A percentile compares a stretch with the other conserved stretches of the same genome.
Conservation (phyloP, 176 grass and related monocot genomes). For the Oryza nivara region DNA sequence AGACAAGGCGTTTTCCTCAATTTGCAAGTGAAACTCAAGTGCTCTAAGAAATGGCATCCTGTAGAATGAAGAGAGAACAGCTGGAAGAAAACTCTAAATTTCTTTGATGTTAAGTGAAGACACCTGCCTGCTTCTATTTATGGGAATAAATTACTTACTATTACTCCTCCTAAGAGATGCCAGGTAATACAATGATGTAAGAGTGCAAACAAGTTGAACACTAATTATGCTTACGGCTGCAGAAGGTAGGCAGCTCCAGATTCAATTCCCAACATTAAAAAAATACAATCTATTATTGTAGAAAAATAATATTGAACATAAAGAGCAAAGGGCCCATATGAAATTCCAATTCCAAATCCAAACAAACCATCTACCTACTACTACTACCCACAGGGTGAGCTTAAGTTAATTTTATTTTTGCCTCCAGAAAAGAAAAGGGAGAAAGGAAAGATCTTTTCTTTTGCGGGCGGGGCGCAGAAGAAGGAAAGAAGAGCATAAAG, state of each 20-base stretch:
- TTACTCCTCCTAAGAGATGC: neutral
- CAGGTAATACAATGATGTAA: neutral
- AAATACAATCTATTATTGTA: neutral
- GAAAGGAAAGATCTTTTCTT: neutral
- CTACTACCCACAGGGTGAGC: neutral
- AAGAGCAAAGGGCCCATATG: neutral
- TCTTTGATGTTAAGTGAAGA: neutral
- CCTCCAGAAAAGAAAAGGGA: neutral
- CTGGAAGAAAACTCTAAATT: neutral
- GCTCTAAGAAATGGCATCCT: neutral
- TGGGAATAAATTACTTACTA: neutral
- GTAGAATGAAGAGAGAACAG: constrained; percentile 1
- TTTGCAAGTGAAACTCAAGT: neutral
- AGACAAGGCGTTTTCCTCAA: neutral
- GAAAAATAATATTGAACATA: neutral
- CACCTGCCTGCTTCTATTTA: neutral
- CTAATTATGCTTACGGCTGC: neutral
- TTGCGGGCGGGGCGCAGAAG: neutral
- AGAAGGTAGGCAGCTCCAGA: constrained; percentile 21
- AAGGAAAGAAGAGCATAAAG: too few relatives aligned
- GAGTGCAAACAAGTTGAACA: neutral
- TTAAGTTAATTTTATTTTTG: too few relatives aligned
- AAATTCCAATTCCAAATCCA: constrained; percentile 6
- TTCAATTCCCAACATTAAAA: constrained; percentile 5
- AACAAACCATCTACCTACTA: constrained; percentile 11